Evolutionary conservation across 257 asterid genomes (phyloP).

Genomic region (Perilla frutescens): DNA sequence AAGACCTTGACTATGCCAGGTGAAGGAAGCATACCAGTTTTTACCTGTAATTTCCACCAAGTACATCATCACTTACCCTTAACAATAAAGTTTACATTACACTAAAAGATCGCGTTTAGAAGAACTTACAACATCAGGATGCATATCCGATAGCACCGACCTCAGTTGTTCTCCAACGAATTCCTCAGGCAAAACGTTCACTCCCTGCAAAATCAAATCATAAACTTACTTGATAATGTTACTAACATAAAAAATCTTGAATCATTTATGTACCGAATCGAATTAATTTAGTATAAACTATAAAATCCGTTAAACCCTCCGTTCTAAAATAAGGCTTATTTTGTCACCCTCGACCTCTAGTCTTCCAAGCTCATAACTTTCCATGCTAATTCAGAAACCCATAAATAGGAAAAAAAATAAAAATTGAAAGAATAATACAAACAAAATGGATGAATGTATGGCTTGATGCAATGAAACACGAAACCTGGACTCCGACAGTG

Average conservation of each 20-base stretch:
- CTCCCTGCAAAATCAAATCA: slow-evolving; percentile 63
- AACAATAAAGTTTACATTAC: slow-evolving; percentile 7
- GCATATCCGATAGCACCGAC: slow-evolving; percentile 86
- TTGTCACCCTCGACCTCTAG: background rate
- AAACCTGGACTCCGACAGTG: slow-evolving; percentile 88
- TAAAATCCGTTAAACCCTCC: background rate
- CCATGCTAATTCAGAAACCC: background rate
- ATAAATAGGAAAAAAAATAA: background rate
- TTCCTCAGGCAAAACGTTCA: slow-evolving; percentile 60
- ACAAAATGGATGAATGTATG: background rate
- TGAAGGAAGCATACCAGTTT: slow-evolving; percentile 98
- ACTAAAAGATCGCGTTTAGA: background rate
- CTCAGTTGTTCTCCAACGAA: slow-evolving; percentile 75
- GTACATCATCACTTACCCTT: slow-evolving; percentile 12
- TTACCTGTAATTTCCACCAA: slow-evolving; percentile 70
- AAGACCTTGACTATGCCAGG: slow-evolving; percentile 72
- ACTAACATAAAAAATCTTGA: no score
- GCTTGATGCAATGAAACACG: background rate
- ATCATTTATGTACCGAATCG: background rate
- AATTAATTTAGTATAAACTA: background rate
- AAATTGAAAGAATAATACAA: background rate
- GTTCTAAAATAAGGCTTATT: background rate
- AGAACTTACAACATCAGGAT: slow-evolving; percentile 83
- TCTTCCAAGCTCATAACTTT: background rate
- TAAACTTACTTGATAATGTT: background rate